These are phyloP conservation scores for Ceratobasidium sp. DNA, from an alignment of 1,284 basidiomycete genomes.

Conservation along the genomic window DNA sequence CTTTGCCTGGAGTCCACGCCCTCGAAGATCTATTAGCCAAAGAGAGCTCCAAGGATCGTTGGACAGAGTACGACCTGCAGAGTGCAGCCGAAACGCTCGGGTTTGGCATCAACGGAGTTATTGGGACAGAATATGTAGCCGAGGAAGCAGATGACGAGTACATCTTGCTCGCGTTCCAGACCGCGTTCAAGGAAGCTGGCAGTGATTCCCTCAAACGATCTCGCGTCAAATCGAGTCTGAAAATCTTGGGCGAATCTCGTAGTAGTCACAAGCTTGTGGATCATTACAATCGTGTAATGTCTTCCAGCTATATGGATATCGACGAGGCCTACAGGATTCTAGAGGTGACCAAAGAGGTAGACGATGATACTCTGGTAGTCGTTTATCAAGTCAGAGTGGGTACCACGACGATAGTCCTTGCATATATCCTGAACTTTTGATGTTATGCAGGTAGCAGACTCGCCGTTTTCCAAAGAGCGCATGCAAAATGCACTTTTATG, in stretches of 20 bases:
- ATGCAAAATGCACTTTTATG: conserved; percentile 50
- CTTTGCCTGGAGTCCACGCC: conserved; percentile 44
- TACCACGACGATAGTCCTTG: conserved; percentile 33
- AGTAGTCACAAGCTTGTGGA: conserved; percentile 59
- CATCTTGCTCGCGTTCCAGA: conserved; percentile 70
- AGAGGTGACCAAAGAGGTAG: conserved; percentile 71
- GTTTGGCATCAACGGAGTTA: conserved; percentile 65
- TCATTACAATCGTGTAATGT: conserved; percentile 57
- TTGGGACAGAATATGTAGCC: conserved; percentile 66
- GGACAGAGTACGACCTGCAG: conserved; percentile 61
- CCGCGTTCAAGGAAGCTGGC: conserved; percentile 52
- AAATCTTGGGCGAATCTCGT: conserved; percentile 57
- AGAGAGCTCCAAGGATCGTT: conserved; percentile 69
- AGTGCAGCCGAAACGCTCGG: conserved; percentile 62
- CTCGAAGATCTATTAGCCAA: conserved; percentile 64
- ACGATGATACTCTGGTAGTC: conserved; percentile 77
- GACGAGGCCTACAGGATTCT: conserved; percentile 76
- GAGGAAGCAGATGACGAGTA: conserved; percentile 72
- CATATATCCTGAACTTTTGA: conserved; percentile 22
- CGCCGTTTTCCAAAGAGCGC: conserved; percentile 46
- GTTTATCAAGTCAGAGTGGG: conserved; percentile 77
- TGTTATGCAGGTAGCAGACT: conserved; percentile 66
- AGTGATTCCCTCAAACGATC: conserved; percentile 36
- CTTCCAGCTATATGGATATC: conserved; percentile 66
- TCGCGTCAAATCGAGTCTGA: conserved; percentile 41